A percentile compares a stretch with the other conserved stretches of the same genome.
Evolutionary conservation across 148 eudicot genomes (phyloP).

Genomic region (Vaccinium myrtillus): DNA sequence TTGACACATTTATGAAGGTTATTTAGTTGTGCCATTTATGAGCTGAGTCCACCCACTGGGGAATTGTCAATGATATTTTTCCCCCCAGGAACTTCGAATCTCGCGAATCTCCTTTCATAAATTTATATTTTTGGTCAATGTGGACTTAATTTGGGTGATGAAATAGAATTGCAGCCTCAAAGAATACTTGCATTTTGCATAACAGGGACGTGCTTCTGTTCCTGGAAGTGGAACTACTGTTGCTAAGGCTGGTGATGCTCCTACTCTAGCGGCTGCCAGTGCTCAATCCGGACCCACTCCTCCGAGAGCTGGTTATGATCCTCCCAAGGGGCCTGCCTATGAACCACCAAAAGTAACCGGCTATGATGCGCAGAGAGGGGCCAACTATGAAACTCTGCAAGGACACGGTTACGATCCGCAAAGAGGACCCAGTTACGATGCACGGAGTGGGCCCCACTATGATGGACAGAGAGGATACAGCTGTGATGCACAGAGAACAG

Average conservation of each 20-base stretch:
- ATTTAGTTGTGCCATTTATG: not conserved
- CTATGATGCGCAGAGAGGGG: conserved; percentile 30
- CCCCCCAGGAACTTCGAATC: not conserved
- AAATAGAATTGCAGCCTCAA: not conserved
- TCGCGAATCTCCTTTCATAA: not conserved
- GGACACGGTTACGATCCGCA: conserved; percentile 38
- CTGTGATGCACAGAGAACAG: conserved; percentile 27
- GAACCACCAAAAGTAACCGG: conserved; percentile 42
- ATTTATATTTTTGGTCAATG: not conserved
- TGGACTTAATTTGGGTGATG: not conserved
- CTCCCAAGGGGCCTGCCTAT: conserved; percentile 31
- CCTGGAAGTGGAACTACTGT: conserved; percentile 34
- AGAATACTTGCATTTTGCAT: conserved; percentile 9
- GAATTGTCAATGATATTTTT: not conserved
- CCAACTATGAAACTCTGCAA: conserved; percentile 19
- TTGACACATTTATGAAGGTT: too few relatives aligned
- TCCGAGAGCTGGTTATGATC: conserved; percentile 46
- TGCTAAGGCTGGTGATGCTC: conserved; percentile 38
- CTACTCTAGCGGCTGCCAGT: conserved; percentile 30
- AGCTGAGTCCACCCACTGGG: not conserved
- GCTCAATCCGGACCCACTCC: conserved; percentile 42
- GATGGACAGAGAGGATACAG: conserved; percentile 29
- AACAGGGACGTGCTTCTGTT: conserved; percentile 46
- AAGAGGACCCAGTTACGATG: conserved; percentile 40
- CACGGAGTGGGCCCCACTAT: conserved; percentile 22